These are phyloP conservation scores for Polymyxa betae DNA, from an alignment of 208 protist genomes.

Conservation along the genomic window DNA sequence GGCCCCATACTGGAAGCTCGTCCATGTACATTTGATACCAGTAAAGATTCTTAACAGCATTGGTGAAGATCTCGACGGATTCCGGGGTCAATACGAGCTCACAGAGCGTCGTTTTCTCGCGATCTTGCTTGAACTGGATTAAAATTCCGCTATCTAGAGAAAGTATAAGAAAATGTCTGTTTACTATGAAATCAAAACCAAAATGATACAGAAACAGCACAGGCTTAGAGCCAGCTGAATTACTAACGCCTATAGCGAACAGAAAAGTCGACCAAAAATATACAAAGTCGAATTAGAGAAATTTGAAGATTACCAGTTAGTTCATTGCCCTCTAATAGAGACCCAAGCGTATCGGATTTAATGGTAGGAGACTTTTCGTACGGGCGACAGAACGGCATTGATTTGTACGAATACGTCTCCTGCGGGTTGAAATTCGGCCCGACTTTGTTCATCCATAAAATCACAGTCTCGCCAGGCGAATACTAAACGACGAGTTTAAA, in stretches of 20 bases:
- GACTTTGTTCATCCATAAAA: constrained; percentile 87
- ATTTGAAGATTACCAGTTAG: constrained; percentile 35
- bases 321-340: constrained; percentile 45
- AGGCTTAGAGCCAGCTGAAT: constrained; percentile 19
- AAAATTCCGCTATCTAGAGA: constrained; percentile 8
- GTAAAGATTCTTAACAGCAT: constrained; percentile 79
- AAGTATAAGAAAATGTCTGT: constrained; percentile 8
- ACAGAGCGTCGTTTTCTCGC: background rate
- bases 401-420: constrained; percentile 88
- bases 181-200: background rate
- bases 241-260: no score
- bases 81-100: constrained; percentile 10
- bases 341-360: constrained; percentile 52
- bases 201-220: no score
- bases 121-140: constrained; percentile 12
- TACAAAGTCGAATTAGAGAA: background rate
- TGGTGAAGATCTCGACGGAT: constrained; percentile 68
- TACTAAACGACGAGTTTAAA: constrained; percentile 66
- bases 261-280: no score
- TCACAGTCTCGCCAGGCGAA: constrained; percentile 72
- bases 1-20: constrained; percentile 81
- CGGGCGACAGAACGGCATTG: constrained; percentile 61
- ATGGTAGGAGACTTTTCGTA: background rate
- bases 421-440: constrained; percentile 88
- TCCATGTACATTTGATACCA: constrained; percentile 75